Evolutionary conservation across 495 filamentous ascomycete genomes (phyloP).

Genomic region (Penicillium cataractarum): DNA sequence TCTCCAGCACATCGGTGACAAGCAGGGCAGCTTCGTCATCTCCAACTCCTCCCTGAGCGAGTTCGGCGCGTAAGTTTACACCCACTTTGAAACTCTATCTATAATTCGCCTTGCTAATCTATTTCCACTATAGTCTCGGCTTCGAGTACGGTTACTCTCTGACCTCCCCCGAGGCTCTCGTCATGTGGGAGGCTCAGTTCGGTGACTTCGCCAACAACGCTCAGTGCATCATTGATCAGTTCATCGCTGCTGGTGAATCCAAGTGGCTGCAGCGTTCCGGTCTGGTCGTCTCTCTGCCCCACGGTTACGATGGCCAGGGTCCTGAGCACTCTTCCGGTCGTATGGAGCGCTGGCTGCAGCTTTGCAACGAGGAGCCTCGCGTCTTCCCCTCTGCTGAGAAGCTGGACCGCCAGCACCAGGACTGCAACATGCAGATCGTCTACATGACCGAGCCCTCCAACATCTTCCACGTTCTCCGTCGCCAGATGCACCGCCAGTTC

Average conservation of each 20-base stretch:
- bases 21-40: constrained; percentile 94
- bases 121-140: constrained; percentile 58
- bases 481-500: constrained; percentile 99
- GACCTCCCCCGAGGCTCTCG: constrained; percentile 92
- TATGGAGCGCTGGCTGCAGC: constrained; percentile 95
- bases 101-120: neutral
- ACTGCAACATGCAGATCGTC: constrained; percentile 98
- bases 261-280: constrained; percentile 99
- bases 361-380: constrained; percentile 97
- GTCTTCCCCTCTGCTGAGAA: constrained; percentile 85
- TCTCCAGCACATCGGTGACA: constrained; percentile 81
- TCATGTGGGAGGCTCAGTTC: constrained; percentile 99
- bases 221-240: constrained; percentile 98
- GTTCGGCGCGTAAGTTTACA: constrained; percentile 58
- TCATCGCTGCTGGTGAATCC: constrained; percentile 93
- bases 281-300: constrained; percentile 89
- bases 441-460: constrained; percentile 94
- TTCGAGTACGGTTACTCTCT: constrained; percentile 99
- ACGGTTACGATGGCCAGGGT: constrained; percentile 98
- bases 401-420: constrained; percentile 96
- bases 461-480: constrained; percentile 91
- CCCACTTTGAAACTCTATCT: neutral
- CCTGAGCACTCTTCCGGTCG: constrained; percentile 98
- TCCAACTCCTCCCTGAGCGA: constrained; percentile 96
- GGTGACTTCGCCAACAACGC: constrained; percentile 99